phyloP scores from a whole-genome alignment of 176 grass and related monocot genomes.

The Oryza meridionalis region DNA sequence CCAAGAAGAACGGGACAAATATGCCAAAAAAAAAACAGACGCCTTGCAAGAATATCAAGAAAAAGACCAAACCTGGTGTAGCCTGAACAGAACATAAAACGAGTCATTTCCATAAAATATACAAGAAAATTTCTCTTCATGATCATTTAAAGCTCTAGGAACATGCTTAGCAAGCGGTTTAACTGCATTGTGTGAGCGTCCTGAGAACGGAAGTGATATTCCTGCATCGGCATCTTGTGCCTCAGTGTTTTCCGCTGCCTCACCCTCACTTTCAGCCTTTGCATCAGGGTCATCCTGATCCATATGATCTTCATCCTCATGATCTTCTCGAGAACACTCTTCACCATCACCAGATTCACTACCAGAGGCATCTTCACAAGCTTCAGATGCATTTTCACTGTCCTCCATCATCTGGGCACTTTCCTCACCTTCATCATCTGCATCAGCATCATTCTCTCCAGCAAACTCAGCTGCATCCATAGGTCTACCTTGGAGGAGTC shows the following conservation, averaged over 20 bases:
- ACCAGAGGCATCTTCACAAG: slow-evolving; percentile 62
- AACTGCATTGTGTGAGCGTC: slow-evolving; percentile 33
- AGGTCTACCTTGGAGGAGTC: slow-evolving; percentile 22
- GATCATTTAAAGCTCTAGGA: slow-evolving; percentile 40
- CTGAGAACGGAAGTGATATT: slow-evolving; percentile 52
- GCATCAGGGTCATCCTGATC: slow-evolving; percentile 65
- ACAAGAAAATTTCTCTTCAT: slow-evolving; percentile 33
- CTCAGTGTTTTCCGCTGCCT: slow-evolving; percentile 52
- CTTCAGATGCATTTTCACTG: slow-evolving; percentile 64
- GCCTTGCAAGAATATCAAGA: not conserved
- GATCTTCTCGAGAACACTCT: slow-evolving; percentile 59
- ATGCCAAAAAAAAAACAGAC: not conserved
- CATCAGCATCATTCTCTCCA: slow-evolving; percentile 67
- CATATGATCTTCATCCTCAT: slow-evolving; percentile 62
- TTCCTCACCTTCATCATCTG: slow-evolving; percentile 70
- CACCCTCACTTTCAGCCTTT: slow-evolving; percentile 67
- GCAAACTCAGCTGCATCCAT: slow-evolving; percentile 38
- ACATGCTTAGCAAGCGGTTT: slow-evolving; percentile 65
- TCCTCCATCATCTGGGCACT: slow-evolving; percentile 60
- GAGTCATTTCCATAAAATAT: slow-evolving; percentile 77
- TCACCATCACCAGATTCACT: slow-evolving; percentile 76
- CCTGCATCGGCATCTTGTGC: slow-evolving; percentile 51
- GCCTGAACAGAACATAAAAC: slow-evolving; percentile 71
- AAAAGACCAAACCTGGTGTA: slow-evolving; percentile 57
- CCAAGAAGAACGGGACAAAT: slow-evolving; percentile 6